Percentiles rank a stretch among this genome's conserved stretches.
These are phyloP conservation scores for Beta macrorhiza DNA, from an alignment of 179 eudicot genomes.

Conservation along the genomic window DNA sequence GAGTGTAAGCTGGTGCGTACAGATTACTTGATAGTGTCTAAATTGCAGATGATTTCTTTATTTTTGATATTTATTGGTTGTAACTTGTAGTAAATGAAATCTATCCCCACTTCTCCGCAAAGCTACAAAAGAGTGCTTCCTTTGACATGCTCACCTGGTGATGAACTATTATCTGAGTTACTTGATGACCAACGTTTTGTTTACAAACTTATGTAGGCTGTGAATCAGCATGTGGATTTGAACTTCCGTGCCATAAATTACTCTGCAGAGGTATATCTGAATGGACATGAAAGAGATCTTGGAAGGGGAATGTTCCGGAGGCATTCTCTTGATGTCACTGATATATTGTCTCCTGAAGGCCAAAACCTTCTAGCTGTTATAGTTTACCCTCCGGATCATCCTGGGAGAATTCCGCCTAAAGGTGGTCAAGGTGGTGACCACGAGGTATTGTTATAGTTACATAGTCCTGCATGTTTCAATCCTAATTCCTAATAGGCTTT, in stretches of 20 bases:
- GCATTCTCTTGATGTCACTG: slow-evolving; percentile 80
- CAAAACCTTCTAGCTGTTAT: slow-evolving; percentile 84
- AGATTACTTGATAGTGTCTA: background rate
- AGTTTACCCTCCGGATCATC: slow-evolving; percentile 97
- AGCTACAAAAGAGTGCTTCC: background rate
- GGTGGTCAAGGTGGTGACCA: slow-evolving; percentile 99
- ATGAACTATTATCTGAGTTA: background rate
- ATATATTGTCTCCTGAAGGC: slow-evolving; percentile 65
- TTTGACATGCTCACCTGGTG: slow-evolving; percentile 3
- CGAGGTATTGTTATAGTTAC: slow-evolving; percentile 44
- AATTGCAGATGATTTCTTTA: background rate
- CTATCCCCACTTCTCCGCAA: background rate
- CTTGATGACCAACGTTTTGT: background rate
- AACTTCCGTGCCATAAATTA: slow-evolving; percentile 93
- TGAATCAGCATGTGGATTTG: slow-evolving; percentile 73
- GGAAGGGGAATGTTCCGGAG: slow-evolving; percentile 98
- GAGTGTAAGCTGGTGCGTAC: slow-evolving; percentile 71
- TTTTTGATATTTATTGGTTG: background rate
- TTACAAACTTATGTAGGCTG: slow-evolving; percentile 41
- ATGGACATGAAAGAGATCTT: slow-evolving; percentile 73
- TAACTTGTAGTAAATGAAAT: background rate
- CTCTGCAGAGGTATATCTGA: slow-evolving; percentile 83
- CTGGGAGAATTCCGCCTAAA: slow-evolving; percentile 76
- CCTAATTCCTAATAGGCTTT: no score
- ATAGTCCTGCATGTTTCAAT: no score